Evolutionary conservation across 768 basidiomycete species (phyloP).

Genomic region (Trametes gibbosa): DNA sequence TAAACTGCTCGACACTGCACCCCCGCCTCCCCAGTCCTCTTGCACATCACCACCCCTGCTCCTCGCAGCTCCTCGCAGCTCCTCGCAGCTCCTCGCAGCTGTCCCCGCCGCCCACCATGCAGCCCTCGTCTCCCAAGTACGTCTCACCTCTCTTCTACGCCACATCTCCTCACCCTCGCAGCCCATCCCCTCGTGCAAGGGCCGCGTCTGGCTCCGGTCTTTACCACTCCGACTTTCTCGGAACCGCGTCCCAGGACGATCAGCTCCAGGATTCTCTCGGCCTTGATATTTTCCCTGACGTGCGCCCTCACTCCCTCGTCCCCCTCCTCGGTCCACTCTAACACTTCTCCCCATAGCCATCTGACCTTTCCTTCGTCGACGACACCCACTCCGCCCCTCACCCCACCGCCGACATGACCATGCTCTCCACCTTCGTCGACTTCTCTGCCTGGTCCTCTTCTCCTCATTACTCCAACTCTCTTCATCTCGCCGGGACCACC

Average conservation of each 20-base stretch:
- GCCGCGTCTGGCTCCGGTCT: not conserved
- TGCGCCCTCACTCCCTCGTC: not conserved
- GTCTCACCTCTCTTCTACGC: not conserved
- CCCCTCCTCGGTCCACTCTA: not conserved
- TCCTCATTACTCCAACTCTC: not conserved
- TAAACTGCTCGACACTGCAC: not conserved
- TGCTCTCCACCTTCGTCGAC: not conserved
- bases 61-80: not conserved
- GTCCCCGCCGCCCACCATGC: not conserved
- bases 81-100: not conserved
- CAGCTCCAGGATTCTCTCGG: not conserved
- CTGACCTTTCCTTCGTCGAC: too few relatives aligned
- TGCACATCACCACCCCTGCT: not conserved
- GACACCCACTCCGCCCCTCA: not conserved
- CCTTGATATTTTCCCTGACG: conserved; percentile 2
- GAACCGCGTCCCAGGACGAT: not conserved
- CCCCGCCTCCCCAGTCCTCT: not conserved
- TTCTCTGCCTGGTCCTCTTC: not conserved
- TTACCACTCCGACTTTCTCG: not conserved
- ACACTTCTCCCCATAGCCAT: not conserved
- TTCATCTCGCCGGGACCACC: not conserved
- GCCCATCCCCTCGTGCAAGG: not conserved
- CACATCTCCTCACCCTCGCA: not conserved
- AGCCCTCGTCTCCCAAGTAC: not conserved
- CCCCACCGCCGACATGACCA: not conserved